Percentiles rank a stretch among this genome's conserved stretches.
Conservation (phyloP, 2,329 filamentous ascomycete genomes). For the Beauveria varroae region DNA sequence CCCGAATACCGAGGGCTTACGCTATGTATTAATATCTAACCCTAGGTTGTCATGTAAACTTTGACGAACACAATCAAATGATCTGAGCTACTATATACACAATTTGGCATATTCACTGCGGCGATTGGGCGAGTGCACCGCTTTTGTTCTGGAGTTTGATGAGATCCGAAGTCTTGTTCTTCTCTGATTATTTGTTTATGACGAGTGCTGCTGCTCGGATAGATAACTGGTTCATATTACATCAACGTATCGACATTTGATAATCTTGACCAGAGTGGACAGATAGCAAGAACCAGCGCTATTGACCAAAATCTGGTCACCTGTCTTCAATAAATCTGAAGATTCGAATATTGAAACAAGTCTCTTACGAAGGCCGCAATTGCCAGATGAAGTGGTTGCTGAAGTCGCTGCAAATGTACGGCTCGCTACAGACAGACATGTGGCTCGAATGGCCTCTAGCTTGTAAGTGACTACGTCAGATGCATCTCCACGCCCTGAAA, state of each 20-base stretch:
- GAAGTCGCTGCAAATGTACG: background rate
- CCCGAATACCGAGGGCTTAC: background rate
- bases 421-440: background rate
- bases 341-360: background rate
- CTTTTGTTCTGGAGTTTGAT: background rate
- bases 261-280: background rate
- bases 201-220: background rate
- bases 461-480: background rate
- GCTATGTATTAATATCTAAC: background rate
- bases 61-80: background rate
- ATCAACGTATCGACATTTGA: background rate
- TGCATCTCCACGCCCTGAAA: background rate
- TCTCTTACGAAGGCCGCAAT: background rate
- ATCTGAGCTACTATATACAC: background rate
- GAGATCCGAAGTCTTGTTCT: background rate
- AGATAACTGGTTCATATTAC: background rate
- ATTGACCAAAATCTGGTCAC: background rate
- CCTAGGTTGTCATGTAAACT: constrained; percentile 6
- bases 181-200: background rate
- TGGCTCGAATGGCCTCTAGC: background rate
- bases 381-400: background rate
- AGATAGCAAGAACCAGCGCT: background rate
- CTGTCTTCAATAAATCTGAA: background rate
- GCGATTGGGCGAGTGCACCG: background rate
- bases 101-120: background rate